These are phyloP conservation scores for Fusarium oligoseptatum DNA, from an alignment of 2,329 filamentous ascomycete species.

Conservation along the genomic window DNA sequence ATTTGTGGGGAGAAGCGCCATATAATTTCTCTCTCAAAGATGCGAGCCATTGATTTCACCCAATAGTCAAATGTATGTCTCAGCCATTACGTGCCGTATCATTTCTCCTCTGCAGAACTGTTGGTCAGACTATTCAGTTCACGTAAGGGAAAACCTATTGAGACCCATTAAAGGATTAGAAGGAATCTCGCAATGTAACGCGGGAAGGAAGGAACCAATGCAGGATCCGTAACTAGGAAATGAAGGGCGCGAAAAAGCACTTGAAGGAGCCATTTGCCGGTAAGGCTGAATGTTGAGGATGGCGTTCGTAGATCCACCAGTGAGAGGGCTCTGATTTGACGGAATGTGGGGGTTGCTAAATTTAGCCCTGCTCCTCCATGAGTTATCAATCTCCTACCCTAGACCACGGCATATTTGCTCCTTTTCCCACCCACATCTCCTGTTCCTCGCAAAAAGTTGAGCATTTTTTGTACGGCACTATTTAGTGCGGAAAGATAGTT, in stretches of 20 bases:
- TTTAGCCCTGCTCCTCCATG: background rate
- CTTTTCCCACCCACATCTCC: background rate
- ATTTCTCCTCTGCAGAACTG: background rate
- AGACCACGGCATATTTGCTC: background rate
- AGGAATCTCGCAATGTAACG: background rate
- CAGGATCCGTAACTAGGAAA: background rate
- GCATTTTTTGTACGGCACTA: background rate
- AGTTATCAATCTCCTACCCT: background rate
- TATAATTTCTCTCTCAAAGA: background rate
- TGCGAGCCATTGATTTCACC: background rate
- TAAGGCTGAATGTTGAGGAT: background rate
- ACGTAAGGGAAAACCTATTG: background rate
- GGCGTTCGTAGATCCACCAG: background rate
- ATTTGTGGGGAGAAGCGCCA: constrained; percentile 3
- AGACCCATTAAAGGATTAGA: background rate
- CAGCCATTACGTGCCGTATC: background rate
- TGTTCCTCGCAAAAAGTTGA: background rate
- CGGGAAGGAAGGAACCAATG: background rate
- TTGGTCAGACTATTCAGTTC: background rate
- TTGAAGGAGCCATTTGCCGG: background rate
- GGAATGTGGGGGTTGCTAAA: background rate
- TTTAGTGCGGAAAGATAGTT: no score
- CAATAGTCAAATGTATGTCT: background rate
- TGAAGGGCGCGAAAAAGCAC: background rate
- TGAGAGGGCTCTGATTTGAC: background rate